These are phyloP conservation scores for Gyromitra esculenta DNA, from an alignment of 2,329 filamentous ascomycete genomes.

Conservation along the genomic window DNA sequence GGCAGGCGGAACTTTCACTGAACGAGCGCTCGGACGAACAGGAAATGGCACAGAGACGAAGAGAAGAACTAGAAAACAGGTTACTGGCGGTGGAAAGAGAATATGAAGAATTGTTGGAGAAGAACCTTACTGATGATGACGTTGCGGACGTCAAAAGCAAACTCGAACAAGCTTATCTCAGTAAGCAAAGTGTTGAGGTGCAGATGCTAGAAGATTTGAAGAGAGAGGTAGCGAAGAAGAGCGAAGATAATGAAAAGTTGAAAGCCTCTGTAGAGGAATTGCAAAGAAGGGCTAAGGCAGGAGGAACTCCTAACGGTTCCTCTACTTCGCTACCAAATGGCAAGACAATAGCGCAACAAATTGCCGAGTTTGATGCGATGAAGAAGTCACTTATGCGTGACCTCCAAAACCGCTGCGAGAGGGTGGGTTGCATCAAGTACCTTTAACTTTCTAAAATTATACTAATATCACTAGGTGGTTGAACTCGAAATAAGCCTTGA, in stretches of 20 bases:
- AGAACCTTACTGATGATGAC: conserved; percentile 80
- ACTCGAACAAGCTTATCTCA: conserved; percentile 78
- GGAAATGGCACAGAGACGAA: conserved; percentile 73
- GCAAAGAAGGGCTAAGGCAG: conserved; percentile 76
- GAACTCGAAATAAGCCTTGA: conserved; percentile 98
- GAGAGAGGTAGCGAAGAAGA: conserved; percentile 77
- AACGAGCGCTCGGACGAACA: conserved; percentile 73
- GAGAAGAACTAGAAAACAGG: conserved; percentile 79
- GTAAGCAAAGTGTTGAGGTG: conserved; percentile 76
- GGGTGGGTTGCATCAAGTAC: conserved; percentile 63
- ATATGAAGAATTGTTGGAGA: conserved; percentile 82
- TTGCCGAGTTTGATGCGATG: conserved; percentile 98
- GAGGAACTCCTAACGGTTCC: conserved; percentile 70
- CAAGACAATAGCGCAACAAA: conserved; percentile 96
- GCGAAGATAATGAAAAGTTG: conserved; percentile 82
- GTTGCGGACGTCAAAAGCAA: conserved; percentile 83
- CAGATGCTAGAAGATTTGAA: conserved; percentile 81
- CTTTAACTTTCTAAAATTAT: conserved; percentile 22
- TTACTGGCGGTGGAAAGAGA: conserved; percentile 79
- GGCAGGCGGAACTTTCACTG: conserved; percentile 88
- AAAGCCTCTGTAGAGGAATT: conserved; percentile 82
- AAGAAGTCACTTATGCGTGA: conserved; percentile 99
- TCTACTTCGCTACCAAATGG: conserved; percentile 71
- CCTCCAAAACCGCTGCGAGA: conserved; percentile 96
- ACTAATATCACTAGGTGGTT: conserved; percentile 68